These are phyloP conservation scores for Manihot esculenta DNA, from an alignment of 441 rosid species.

Conservation along the genomic window DNA sequence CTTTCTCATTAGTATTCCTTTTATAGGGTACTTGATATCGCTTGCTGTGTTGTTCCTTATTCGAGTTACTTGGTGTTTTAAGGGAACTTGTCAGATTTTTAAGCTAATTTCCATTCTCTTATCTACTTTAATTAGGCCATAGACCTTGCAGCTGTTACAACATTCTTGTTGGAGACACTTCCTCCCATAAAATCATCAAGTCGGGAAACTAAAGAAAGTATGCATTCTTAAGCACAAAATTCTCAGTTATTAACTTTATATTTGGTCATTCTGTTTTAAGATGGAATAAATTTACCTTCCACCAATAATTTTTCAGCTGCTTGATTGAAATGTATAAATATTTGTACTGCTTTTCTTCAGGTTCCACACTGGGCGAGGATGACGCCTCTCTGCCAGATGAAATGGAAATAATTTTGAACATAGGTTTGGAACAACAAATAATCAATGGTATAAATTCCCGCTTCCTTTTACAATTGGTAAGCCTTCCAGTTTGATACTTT, in stretches of 20 bases:
- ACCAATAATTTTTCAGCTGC: slow-evolving; percentile 18
- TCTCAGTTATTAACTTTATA: neutral
- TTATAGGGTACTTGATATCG: slow-evolving; percentile 1
- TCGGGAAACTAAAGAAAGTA: slow-evolving; percentile 59
- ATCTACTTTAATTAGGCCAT: slow-evolving; percentile 54
- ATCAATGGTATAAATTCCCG: slow-evolving; percentile 72
- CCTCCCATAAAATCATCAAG: slow-evolving; percentile 63
- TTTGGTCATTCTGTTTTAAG: slow-evolving; percentile 9
- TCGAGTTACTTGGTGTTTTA: neutral
- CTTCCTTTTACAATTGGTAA: slow-evolving; percentile 93
- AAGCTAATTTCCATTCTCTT: slow-evolving; percentile 27
- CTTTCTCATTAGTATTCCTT: neutral
- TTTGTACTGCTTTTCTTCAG: slow-evolving; percentile 39
- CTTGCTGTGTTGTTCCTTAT: neutral
- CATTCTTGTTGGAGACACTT: slow-evolving; percentile 77
- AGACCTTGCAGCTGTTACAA: slow-evolving; percentile 75
- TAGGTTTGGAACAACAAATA: slow-evolving; percentile 69
- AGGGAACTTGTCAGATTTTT: slow-evolving; percentile 15
- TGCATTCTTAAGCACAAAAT: slow-evolving; percentile 23
- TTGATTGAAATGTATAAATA: slow-evolving; percentile 21
- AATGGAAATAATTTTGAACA: slow-evolving; percentile 51
- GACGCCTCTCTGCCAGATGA: slow-evolving; percentile 57
- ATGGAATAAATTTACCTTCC: neutral
- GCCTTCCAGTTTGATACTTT: slow-evolving; percentile 25
- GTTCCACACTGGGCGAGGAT: slow-evolving; percentile 63